Conservation (phyloP, 78 protist genomes). For the Reticulomyxa filosa region DNA sequence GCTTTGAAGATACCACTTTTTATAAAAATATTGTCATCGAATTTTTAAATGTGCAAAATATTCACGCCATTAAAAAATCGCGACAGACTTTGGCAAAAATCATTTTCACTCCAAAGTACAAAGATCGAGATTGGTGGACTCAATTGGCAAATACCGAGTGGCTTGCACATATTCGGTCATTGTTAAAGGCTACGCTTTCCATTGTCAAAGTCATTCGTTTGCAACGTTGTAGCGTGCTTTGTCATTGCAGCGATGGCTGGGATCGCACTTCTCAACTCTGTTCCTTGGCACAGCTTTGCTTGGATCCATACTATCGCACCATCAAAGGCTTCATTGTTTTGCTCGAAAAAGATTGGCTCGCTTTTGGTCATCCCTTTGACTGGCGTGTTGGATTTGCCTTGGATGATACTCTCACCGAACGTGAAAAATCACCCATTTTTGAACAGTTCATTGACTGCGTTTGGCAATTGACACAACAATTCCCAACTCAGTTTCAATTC, state of each 20-base stretch:
- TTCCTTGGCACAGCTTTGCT: constrained; percentile 37
- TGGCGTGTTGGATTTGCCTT: too few species aligned
- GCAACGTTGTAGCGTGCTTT: constrained; percentile 26
- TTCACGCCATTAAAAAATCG: too few species aligned
- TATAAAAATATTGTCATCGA: too few species aligned
- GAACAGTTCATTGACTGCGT: constrained; percentile 72
- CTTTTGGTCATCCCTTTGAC: constrained; percentile 61
- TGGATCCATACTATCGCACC: constrained; percentile 72
- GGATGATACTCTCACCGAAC: too few species aligned
- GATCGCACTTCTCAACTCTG: constrained; percentile 56
- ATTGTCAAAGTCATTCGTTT: neutral
- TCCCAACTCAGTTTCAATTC: constrained; percentile 61
- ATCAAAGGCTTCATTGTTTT: constrained; percentile 48
- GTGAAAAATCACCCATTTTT: constrained; percentile 60
- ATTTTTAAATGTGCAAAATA: too few species aligned
- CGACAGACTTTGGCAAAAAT: too few species aligned
- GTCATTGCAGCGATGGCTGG: constrained; percentile 57
- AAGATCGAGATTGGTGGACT: neutral
- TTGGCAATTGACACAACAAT: constrained; percentile 37
- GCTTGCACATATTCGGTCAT: neutral
- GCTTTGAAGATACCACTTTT: too few species aligned
- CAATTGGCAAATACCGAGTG: neutral
- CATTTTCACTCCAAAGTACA: too few species aligned
- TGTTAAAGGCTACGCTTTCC: neutral
- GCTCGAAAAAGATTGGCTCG: constrained; percentile 75